phyloP scores from a whole-genome alignment of 352 stramenopile species.

The Pelagophyceae sp. region DNA sequence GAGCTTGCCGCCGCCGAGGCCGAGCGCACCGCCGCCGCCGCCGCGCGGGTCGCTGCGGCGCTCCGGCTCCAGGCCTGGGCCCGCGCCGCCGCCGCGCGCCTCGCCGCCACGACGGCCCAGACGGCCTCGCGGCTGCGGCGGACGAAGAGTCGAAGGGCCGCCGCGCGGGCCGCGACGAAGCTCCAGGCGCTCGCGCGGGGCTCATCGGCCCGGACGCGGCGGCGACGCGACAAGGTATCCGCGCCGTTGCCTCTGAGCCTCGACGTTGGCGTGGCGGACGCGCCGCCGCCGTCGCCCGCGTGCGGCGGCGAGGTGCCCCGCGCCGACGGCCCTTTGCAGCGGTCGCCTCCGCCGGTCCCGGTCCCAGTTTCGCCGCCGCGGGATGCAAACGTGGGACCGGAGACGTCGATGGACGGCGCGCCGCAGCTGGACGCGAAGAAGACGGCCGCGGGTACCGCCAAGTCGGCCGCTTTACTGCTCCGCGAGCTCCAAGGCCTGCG shows the following conservation, averaged over 20 bases:
- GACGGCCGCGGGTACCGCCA: neutral
- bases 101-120: neutral
- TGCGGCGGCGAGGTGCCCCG: neutral
- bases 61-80: neutral
- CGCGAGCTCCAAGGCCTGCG: neutral
- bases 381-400: neutral
- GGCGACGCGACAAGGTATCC: neutral
- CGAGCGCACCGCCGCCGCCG: too few relatives aligned
- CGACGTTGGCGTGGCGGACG: neutral
- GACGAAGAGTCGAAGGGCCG: neutral
- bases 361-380: neutral
- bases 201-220: neutral
- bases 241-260: neutral
- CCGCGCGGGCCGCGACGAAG: neutral
- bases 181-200: too few relatives aligned
- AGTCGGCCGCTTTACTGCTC: neutral
- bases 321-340: neutral
- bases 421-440: neutral
- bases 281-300: neutral
- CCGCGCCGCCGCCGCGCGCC: too few relatives aligned
- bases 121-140: too few relatives aligned
- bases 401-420: neutral
- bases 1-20: neutral
- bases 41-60: neutral
- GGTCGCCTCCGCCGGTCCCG: neutral